These are phyloP conservation scores for Kuraishia piskuri DNA, from an alignment of 805 yeast species.

Conservation along the genomic window DNA sequence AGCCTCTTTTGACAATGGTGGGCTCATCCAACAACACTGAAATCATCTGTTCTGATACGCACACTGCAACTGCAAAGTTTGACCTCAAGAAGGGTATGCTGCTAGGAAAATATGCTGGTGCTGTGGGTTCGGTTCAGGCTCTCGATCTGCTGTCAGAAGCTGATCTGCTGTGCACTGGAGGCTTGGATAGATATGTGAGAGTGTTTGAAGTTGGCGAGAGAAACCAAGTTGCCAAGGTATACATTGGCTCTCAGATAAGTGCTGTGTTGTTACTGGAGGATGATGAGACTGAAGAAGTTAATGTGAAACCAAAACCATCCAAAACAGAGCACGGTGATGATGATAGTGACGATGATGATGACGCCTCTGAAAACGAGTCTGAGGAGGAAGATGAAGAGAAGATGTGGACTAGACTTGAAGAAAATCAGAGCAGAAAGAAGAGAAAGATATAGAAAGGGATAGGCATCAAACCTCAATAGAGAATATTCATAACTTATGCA, in stretches of 20 bases:
- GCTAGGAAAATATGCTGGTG: conserved; percentile 68
- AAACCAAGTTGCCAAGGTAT: conserved; percentile 61
- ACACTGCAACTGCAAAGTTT: conserved; percentile 44
- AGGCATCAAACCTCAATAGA: background rate
- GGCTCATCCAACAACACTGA: conserved; percentile 29
- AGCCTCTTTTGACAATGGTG: conserved; percentile 38
- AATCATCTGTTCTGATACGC: conserved; percentile 67
- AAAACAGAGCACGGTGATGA: conserved; percentile 10
- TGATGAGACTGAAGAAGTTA: conserved; percentile 27
- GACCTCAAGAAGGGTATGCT: conserved; percentile 41
- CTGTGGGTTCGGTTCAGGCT: conserved; percentile 61
- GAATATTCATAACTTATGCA: too few species aligned
- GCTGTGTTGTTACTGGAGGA: conserved; percentile 42
- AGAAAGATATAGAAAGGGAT: background rate
- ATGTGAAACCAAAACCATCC: conserved; percentile 20
- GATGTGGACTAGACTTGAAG: conserved; percentile 22
- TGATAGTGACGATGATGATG: conserved; percentile 27
- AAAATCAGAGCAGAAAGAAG: conserved; percentile 20
- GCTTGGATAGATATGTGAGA: conserved; percentile 80
- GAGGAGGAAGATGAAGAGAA: conserved; percentile 22
- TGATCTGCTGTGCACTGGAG: conserved; percentile 61
- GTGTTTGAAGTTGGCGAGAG: conserved; percentile 59
- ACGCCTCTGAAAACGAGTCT: conserved; percentile 23
- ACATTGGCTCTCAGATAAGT: conserved; percentile 62
- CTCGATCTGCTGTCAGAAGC: conserved; percentile 20